phyloP scores from a whole-genome alignment of 306 rosid genomes.

The Myrica gale region DNA sequence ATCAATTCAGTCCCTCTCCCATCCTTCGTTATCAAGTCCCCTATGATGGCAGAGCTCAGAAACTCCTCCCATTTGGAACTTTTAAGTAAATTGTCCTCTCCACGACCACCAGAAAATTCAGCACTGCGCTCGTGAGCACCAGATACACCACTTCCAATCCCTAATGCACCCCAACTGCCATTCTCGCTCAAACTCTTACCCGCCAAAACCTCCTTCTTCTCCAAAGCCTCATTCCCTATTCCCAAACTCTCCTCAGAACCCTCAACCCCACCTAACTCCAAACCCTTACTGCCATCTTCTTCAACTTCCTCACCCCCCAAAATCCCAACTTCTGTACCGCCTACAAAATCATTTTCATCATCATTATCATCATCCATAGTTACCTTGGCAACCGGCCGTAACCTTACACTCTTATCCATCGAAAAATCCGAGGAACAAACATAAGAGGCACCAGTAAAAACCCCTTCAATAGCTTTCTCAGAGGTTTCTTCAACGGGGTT shows the following conservation, averaged over 20 bases:
- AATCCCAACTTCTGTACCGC: conserved; percentile 18
- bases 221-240: conserved; percentile 20
- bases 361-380: conserved; percentile 38
- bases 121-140: conserved; percentile 29
- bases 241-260: conserved; percentile 28
- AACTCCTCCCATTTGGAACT: conserved; percentile 23
- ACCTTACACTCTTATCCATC: conserved; percentile 31
- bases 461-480: conserved; percentile 17
- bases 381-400: conserved; percentile 48
- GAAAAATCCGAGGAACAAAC: conserved; percentile 31
- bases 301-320: conserved; percentile 13
- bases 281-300: conserved; percentile 20
- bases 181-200: conserved; percentile 3
- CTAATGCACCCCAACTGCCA: conserved; percentile 21
- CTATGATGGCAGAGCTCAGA: conserved; percentile 19
- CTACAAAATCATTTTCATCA: conserved; percentile 22
- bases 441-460: conserved; percentile 9
- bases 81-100: conserved; percentile 23
- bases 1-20: conserved; percentile 22
- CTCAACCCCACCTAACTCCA: conserved; percentile 23
- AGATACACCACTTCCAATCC: conserved; percentile 38
- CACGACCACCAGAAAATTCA: conserved; percentile 26
- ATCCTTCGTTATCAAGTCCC: conserved; percentile 15
- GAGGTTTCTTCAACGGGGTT: conserved; percentile 23
- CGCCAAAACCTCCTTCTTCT: conserved; percentile 19